phyloP scores from a whole-genome alignment of 2,329 filamentous ascomycete species.

The Scedosporium aurantiacum region DNA sequence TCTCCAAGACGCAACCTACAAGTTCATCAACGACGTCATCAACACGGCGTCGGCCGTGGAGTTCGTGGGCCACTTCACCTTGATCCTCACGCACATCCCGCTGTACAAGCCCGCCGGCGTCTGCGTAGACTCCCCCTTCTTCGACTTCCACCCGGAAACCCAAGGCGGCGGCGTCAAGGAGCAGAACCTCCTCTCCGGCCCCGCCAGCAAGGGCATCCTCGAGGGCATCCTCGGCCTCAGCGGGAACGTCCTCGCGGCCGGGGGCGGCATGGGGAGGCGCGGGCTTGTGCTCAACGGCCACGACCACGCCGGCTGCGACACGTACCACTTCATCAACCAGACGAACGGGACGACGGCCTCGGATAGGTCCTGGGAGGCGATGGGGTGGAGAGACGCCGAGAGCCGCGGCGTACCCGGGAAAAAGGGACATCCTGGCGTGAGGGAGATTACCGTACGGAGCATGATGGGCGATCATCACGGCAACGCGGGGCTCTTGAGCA shows the following conservation, averaged over 20 bases:
- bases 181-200: constrained; percentile 76
- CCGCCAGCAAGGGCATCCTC: constrained; percentile 64
- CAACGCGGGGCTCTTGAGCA: constrained; percentile 75
- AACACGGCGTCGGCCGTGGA: constrained; percentile 49
- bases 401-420: constrained; percentile 27
- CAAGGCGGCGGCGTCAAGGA: constrained; percentile 67
- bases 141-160: constrained; percentile 61
- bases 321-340: constrained; percentile 69
- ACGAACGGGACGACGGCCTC: constrained; percentile 27
- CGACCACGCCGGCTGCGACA: constrained; percentile 90
- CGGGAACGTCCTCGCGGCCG: constrained; percentile 46
- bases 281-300: constrained; percentile 86
- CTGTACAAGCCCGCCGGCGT: constrained; percentile 72
- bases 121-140: constrained; percentile 76
- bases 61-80: constrained; percentile 56
- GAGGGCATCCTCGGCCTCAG: constrained; percentile 76
- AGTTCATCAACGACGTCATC: constrained; percentile 63
- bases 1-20: constrained; percentile 67
- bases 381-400: constrained; percentile 34
- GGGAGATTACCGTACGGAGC: constrained; percentile 87
- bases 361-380: constrained; percentile 39
- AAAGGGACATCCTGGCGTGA: constrained; percentile 48
- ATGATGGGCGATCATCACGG: constrained; percentile 99
- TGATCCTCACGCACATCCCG: constrained; percentile 87
- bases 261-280: constrained; percentile 52